Evolutionary conservation across 495 filamentous ascomycete species (phyloP), one percentile per base, ranked within the genome.

Genomic region (Penicillium robsamsonii): DNA sequence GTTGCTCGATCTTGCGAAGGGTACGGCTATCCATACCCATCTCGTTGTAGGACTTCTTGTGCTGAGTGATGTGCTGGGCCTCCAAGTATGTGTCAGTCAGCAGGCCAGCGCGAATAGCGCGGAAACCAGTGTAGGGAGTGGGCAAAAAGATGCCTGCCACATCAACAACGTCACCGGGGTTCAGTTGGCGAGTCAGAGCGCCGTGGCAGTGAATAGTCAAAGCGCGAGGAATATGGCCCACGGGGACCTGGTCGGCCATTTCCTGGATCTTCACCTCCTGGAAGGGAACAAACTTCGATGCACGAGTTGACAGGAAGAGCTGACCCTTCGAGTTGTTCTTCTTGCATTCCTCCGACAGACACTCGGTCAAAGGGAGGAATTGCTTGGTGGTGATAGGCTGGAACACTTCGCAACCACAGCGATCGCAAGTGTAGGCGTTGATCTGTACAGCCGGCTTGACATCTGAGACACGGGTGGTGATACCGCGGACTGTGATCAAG

Each of bases 231-330:
- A 98, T 97, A 68, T 98, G 94, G 27, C 94, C 94, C 56, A 98
- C 93, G 9, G 94, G 94, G 1, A 98, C 94, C 68, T 98, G 94
- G 62, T 97, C 94, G 27, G 94, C 92, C 82, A 97, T 88, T 72
- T 98, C 94, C 75, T 98, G 95, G 61, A 98, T 90, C 76, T 97
- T 97, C 66, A 97, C 87, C 72, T 98, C 94, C 72, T 98, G 94
- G 82, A 97, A 98, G 4, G 94, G 91, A 64, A 96, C 73, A 68
- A 97, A 98, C 68, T 97, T 97, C 30, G 92, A 97, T 0, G 95
- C 94, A 58, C 94, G 83, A 1, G 93, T 96, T 0, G 92, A 96
- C 40, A 92, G 85, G 72, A 94, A 91, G 35, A 98, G 81, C 66
- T 97, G 91, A 30, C 94, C 94, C 69, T 92, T 96, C 56, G 89